Conservation (phyloP, 768 basidiomycete species). For the Amanita muscaria region DNA sequence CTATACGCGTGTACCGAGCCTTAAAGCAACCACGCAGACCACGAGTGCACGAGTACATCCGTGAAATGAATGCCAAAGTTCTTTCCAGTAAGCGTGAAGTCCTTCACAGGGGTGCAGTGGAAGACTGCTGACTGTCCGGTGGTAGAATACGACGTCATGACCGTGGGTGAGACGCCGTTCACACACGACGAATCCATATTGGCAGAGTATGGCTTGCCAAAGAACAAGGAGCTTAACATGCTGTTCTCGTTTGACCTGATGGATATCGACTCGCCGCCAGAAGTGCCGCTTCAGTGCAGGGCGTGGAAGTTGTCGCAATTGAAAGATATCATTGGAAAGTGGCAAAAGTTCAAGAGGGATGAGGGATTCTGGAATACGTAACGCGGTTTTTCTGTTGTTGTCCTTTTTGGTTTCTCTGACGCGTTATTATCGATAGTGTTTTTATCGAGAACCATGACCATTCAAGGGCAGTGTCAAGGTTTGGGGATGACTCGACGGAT, state of each 20-base stretch:
- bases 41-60: conserved; percentile 55
- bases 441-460: conserved; percentile 71
- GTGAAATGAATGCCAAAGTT: conserved; percentile 57
- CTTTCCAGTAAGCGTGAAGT: conserved; percentile 40
- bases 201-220: conserved; percentile 46
- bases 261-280: conserved; percentile 42
- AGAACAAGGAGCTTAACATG: conserved; percentile 55
- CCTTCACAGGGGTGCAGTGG: not conserved
- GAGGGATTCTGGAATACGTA: conserved; percentile 64
- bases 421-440: conserved; percentile 26
- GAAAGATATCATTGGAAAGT: conserved; percentile 36
- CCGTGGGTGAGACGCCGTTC: conserved; percentile 57
- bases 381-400: too few relatives aligned
- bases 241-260: conserved; percentile 58
- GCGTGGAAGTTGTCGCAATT: conserved; percentile 47
- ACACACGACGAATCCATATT: conserved; percentile 44
- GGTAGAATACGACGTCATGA: conserved; percentile 48
- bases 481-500: conserved; percentile 46
- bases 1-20: not conserved
- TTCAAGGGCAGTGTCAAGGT: conserved; percentile 54
- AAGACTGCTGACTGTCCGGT: not conserved
- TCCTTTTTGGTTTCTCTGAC: conserved; percentile 10
- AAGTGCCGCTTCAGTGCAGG: conserved; percentile 31
- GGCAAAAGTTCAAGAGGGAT: conserved; percentile 51
- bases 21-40: conserved; percentile 31